Base-by-base conservation (phyloP, 768 basidiomycete genomes). In the Sporobolomyces phaffii region DNA sequence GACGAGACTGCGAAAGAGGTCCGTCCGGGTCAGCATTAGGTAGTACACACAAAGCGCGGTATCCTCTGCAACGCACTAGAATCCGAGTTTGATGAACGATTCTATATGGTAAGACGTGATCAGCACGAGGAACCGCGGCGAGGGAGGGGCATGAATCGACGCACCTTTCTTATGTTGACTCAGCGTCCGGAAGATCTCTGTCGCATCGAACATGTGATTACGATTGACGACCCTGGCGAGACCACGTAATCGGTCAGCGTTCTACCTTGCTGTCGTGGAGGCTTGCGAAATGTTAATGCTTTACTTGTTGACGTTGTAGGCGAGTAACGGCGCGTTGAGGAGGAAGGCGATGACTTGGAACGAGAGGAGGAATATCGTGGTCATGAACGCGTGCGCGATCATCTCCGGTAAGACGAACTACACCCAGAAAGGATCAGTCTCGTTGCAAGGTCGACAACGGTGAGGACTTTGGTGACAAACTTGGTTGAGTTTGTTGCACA, bases 331-430 rank as follows among this genome's bases (percentile, higher is more conserved):
- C 13, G 78, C 83, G 75, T 99, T 98, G 72, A 98, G 80, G 53
- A 92, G 74, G 80, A 98, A 89, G 9, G 94, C 90, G 58, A 86
- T 82, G 89, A 91, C 94, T 86, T 99, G 94, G 33, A 93, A 93
- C 59, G 86, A 87, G 38, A 97, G 76, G n/a, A 99, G 83, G 87
- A 98, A 99, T 45, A 91, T 82, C 13, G 87, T 71, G 28, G 91
- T 85, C 76, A 99, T 85, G 82, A 89, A 87, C 2, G 92, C 92
- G 78, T 99, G 96, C 43, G 89, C 89, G 65, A 85, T 84, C 81
- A 96, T 92, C 82, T 99, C 96, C 51, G 96, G 96, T 28, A 98
- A 82, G 56, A 98, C 91, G 77, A 99, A 98, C 94, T 99, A 73
- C 1, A 13, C 10, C 49, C 18, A 22, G 40, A 17, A n/a, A 66